Percentiles rank a stretch among this genome's conserved stretches.
Evolutionary conservation across 441 rosid species (phyloP).

Genomic region (Bruguiera hainesii): DNA sequence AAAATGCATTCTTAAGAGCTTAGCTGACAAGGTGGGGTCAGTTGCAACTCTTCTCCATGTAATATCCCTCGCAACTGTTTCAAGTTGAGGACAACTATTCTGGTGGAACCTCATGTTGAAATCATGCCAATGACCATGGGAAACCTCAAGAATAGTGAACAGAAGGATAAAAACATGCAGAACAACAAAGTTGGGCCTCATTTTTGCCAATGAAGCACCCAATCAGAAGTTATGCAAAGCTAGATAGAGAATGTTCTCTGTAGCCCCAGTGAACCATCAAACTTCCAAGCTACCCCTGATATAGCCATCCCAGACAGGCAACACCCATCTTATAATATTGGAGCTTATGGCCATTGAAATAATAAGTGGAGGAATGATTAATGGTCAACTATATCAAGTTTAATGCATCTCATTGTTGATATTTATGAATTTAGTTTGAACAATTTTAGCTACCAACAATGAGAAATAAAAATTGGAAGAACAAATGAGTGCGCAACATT

Average conservation of each 20-base stretch:
- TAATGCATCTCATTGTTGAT: no score
- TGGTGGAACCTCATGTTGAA: background rate
- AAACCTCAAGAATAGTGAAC: background rate
- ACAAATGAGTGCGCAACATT: no score
- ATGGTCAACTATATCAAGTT: background rate
- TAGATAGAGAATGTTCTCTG: no score
- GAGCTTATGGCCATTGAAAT: background rate
- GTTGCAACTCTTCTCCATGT: constrained; percentile 18
- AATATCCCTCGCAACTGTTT: constrained; percentile 17
- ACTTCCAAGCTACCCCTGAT: background rate
- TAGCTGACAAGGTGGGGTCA: constrained; percentile 22
- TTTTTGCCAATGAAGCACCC: background rate
- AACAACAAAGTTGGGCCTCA: background rate
- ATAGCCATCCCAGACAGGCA: background rate
- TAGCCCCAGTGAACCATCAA: background rate
- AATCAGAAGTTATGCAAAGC: no score
- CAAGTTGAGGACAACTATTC: constrained; percentile 13
- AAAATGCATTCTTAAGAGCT: constrained; percentile 26
- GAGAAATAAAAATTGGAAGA: no score
- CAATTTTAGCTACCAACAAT: no score
- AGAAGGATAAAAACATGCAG: background rate
- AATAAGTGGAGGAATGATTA: background rate
- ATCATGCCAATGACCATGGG: background rate
- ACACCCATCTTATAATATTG: background rate
- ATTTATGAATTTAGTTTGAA: no score